Base-by-base conservation (phyloP, 2,329 filamentous ascomycete genomes). In the Helotiales sp. region DNA sequence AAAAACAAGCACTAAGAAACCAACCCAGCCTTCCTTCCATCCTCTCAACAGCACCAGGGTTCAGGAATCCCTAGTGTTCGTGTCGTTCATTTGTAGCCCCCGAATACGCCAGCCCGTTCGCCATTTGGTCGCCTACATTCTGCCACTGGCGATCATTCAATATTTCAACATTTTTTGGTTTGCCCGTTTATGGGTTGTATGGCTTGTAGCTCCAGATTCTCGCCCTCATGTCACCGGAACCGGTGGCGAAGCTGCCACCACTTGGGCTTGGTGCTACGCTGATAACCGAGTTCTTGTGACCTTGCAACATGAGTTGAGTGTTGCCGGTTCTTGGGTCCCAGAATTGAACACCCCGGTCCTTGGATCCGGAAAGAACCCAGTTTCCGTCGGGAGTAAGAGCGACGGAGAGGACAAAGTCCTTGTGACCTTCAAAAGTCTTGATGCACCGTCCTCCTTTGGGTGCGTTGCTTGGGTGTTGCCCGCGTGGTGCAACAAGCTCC, bases 261-360 rank as follows among this genome's bases (percentile, higher is more conserved):
- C 70, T 73, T 17, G 96, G 96, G 80, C 93, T 97, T 24, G 96
- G 96, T 1, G 96, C 95, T 61, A 99, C 96, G 2, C 94, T 97
- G 75, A 98, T 98, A 74, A 99, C 96, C 11, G 93, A 97, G 81
- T 98, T 98, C 86, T 98, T 98, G 79, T 99, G 96, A 28, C 96
- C 96, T 80, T 98, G 96, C 69, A 99, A 87, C 96, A 98, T 98
- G 78, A 99, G 91, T 81, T 98, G 95, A 0, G 95, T 96, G 72
- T 92, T 91, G 40, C 95, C 96, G 22, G 93, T 97, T 75, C 91
- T 87, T 22, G 96, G 95, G 77, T 99, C 95, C 96, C 96, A 99
- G 85, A 99, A 98, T 78, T 98, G 96, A 24, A 99, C 96, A 58
- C 96, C 95, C 61, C 96, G 89, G 77, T 99, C 96, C 84, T 99